Conservation (phyloP, 1,139 yeast species). For the Candida neerlandica region DNA sequence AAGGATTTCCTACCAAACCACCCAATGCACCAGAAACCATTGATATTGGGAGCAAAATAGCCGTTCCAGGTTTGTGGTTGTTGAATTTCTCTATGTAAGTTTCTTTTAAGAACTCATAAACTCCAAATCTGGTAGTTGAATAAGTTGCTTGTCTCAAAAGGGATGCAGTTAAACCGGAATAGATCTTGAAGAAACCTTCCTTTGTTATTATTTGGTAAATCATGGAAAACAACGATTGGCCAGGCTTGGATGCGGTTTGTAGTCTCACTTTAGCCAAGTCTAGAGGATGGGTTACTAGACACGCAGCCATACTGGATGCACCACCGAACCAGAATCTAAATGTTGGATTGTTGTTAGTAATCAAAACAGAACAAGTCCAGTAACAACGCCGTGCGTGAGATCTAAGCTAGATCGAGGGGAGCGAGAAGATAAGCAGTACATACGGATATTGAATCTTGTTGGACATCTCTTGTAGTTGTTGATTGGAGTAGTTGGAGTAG, state of each 20-base stretch:
- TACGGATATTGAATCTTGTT: conserved; percentile 15
- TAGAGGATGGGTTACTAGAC: conserved; percentile 68
- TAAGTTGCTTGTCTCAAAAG: conserved; percentile 85
- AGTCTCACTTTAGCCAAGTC: conserved; percentile 84
- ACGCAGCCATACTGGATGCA: conserved; percentile 69
- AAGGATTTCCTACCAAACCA: conserved; percentile 84
- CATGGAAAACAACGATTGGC: conserved; percentile 64
- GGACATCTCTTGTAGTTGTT: not conserved
- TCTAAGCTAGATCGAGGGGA: not conserved
- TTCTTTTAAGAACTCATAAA: conserved; percentile 76
- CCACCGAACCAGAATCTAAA: conserved; percentile 51
- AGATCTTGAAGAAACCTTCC: conserved; percentile 71
- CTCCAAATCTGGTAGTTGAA: conserved; percentile 83
- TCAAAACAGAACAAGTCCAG: too few relatives aligned
- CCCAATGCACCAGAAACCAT: conserved; percentile 85
- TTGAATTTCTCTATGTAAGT: conserved; percentile 38
- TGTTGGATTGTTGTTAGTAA: not conserved
- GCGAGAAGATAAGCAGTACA: conserved; percentile 2
- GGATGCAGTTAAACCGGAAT: conserved; percentile 82
- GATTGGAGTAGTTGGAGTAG: not conserved
- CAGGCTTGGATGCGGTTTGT: conserved; percentile 70
- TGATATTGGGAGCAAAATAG: conserved; percentile 67
- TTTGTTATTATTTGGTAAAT: conserved; percentile 57
- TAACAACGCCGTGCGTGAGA: too few relatives aligned
- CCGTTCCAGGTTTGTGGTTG: conserved; percentile 38